Conservation (phyloP, 805 yeast genomes). For the Blastobotrys americana region DNA sequence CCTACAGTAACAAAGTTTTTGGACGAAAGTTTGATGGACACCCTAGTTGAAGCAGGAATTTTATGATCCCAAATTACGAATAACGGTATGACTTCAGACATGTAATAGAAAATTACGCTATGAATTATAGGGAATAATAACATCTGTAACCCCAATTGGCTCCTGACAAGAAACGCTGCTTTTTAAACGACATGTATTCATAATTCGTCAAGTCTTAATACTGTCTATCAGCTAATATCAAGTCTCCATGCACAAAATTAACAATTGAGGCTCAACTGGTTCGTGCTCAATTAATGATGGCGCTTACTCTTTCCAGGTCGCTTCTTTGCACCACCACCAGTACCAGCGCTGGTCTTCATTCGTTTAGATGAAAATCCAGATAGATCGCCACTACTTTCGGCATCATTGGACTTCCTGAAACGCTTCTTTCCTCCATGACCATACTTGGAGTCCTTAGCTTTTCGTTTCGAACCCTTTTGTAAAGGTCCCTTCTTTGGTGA, state of each 20-base stretch:
- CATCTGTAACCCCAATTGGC: too few species aligned
- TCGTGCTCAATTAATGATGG: too few species aligned
- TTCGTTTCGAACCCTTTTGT: slow-evolving; percentile 46
- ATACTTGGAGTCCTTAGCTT: slow-evolving; percentile 64
- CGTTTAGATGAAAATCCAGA: slow-evolving; percentile 48
- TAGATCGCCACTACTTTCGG: slow-evolving; percentile 62
- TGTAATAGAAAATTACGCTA: too few species aligned
- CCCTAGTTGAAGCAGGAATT: slow-evolving; percentile 44
- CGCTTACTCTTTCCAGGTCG: slow-evolving; percentile 23
- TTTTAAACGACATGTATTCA: too few species aligned
- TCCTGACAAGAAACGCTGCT: too few species aligned
- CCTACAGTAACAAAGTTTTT: slow-evolving; percentile 61
- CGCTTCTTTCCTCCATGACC: slow-evolving; percentile 78
- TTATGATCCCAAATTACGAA: too few species aligned
- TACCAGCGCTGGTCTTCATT: slow-evolving; percentile 40
- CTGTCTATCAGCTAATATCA: too few species aligned
- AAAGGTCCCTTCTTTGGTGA: slow-evolving; percentile 35
- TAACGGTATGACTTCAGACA: too few species aligned
- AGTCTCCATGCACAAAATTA: too few species aligned
- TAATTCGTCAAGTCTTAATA: too few species aligned
- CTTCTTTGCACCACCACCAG: slow-evolving; percentile 9
- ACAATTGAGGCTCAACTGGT: too few species aligned
- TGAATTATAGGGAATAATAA: too few species aligned
- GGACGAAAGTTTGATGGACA: slow-evolving; percentile 49
- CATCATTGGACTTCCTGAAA: slow-evolving; percentile 63